Percentiles rank a stretch among this genome's conserved stretches.
These are phyloP conservation scores for Pyrrhoderma lamaoense DNA, from an alignment of 1,284 basidiomycete genomes.

Conservation along the genomic window DNA sequence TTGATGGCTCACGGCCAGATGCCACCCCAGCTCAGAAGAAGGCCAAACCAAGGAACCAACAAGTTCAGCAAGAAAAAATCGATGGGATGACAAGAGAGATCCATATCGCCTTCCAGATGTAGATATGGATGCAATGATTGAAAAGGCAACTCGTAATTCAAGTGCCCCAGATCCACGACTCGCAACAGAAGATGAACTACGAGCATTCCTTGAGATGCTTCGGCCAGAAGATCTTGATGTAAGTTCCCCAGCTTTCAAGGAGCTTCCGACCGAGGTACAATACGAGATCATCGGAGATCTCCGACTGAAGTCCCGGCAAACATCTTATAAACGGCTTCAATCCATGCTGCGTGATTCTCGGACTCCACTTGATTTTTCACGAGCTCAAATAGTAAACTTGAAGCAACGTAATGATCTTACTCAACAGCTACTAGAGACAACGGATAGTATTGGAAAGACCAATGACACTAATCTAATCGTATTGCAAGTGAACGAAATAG, in stretches of 20 bases:
- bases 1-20: constrained; percentile 51
- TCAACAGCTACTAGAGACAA: constrained; percentile 91
- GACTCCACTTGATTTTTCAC: constrained; percentile 92
- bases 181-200: constrained; percentile 90
- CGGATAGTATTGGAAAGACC: constrained; percentile 87
- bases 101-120: constrained; percentile 79
- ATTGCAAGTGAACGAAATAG: constrained; percentile 93
- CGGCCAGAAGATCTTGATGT: constrained; percentile 89
- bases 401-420: constrained; percentile 88
- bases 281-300: constrained; percentile 98
- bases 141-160: constrained; percentile 45
- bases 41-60: constrained; percentile 32
- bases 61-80: constrained; percentile 41
- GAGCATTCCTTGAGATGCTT: constrained; percentile 88
- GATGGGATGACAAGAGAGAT: constrained; percentile 66
- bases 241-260: constrained; percentile 81
- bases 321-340: constrained; percentile 85
- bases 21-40: constrained; percentile 36
- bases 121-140: constrained; percentile 51
- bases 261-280: constrained; percentile 91
- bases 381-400: constrained; percentile 88
- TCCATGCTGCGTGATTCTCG: constrained; percentile 80
- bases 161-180: constrained; percentile 77
- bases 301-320: constrained; percentile 88
- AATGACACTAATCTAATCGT: constrained; percentile 82